Evolutionary conservation across 1,139 yeast genomes (phyloP).

Genomic region (Diutina scorzettiae): DNA sequence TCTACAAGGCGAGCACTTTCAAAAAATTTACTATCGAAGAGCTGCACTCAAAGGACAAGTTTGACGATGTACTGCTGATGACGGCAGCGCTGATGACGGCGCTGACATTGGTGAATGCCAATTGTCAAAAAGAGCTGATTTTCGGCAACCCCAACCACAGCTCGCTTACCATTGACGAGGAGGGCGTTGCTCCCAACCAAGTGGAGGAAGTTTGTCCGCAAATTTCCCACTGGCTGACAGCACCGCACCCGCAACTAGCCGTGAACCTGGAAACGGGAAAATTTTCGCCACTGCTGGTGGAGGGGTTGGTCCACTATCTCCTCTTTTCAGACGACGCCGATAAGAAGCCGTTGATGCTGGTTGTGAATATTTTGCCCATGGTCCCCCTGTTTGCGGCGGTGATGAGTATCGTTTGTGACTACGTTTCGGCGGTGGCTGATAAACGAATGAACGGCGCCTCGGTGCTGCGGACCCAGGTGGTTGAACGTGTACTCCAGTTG

Average conservation of each 20-base stretch:
- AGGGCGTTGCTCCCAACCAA: background rate
- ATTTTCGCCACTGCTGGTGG: constrained; percentile 26
- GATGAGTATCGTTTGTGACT: constrained; percentile 24
- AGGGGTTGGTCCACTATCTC: constrained; percentile 63
- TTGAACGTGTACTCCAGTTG: constrained; percentile 13
- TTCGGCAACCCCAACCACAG: background rate
- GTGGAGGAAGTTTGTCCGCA: background rate
- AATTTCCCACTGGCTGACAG: background rate
- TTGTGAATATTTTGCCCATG: background rate
- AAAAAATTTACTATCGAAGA: background rate
- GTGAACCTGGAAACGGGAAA: constrained; percentile 34
- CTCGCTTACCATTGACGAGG: constrained; percentile 1
- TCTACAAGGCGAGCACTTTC: constrained; percentile 33
- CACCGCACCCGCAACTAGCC: constrained; percentile 56
- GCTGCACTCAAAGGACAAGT: background rate
- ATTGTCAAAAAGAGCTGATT: background rate
- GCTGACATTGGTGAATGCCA: too few species aligned
- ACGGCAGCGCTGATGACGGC: constrained; percentile 3
- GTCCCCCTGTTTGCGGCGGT: constrained; percentile 10
- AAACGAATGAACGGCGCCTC: constrained; percentile 13
- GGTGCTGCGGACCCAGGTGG: constrained; percentile 7
- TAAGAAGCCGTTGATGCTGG: constrained; percentile 7
- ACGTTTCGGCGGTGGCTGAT: constrained; percentile 13
- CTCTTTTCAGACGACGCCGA: constrained; percentile 31
- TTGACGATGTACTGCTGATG: background rate